Percentiles rank a stretch among this genome's conserved stretches.
Evolutionary conservation across 345 rosid species (phyloP).

Genomic region (Lepidium sativum): DNA sequence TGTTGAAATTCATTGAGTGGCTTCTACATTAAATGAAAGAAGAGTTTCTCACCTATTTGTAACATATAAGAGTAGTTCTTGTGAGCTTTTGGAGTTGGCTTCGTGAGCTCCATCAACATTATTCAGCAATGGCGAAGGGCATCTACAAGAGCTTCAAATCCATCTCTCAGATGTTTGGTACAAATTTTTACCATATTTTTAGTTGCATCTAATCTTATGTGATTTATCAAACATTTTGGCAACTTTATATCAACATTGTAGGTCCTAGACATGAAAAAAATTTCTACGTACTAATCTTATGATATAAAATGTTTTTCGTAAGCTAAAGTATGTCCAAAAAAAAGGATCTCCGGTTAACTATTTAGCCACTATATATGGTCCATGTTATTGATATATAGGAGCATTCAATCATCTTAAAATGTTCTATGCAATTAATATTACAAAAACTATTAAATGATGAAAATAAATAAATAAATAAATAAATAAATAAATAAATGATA

Average conservation of each 20-base stretch:
- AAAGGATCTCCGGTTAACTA: background rate
- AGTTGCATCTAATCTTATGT: background rate
- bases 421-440: background rate
- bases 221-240: background rate
- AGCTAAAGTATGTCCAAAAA: too few species aligned
- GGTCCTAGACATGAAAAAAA: too few species aligned
- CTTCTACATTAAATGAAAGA: conserved; percentile 9
- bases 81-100: conserved; percentile 16
- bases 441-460: background rate
- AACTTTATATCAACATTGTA: background rate
- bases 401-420: background rate
- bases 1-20: background rate
- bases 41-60: background rate
- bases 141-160: conserved; percentile 81
- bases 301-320: background rate
- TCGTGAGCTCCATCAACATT: conserved; percentile 5
- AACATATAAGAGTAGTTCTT: background rate
- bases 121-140: conserved; percentile 64
- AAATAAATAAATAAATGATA: background rate
- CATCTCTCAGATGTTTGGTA: conserved; percentile 83
- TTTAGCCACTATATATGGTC: background rate
- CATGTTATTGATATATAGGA: background rate
- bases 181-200: background rate
- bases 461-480: background rate
- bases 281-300: background rate